Evolutionary conservation across 257 asterid species (phyloP).

Genomic region (Primulina huaijiensis): DNA sequence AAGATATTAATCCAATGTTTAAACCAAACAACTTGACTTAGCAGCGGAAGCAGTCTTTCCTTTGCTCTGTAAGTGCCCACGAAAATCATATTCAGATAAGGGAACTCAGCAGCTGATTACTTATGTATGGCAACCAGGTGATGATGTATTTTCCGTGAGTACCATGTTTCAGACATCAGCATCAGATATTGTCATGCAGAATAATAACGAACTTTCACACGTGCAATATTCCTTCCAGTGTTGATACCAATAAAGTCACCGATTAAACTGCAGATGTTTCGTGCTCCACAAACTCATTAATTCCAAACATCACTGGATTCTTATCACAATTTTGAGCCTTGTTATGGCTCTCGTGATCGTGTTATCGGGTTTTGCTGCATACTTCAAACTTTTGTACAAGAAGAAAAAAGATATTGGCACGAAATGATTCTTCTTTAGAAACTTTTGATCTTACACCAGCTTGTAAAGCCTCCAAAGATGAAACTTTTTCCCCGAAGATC

Average conservation of each 20-base stretch:
- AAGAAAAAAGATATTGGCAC: constrained; percentile 35
- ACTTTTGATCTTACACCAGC: constrained; percentile 28
- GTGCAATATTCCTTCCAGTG: constrained; percentile 61
- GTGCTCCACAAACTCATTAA: constrained; percentile 30
- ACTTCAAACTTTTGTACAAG: constrained; percentile 27
- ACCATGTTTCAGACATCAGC: constrained; percentile 48
- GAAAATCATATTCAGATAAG: constrained; percentile 25
- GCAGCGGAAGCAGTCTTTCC: constrained; percentile 54
- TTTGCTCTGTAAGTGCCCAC: constrained; percentile 63
- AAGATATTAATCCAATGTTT: constrained; percentile 50
- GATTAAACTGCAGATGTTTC: constrained; percentile 33
- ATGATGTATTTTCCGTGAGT: constrained; percentile 47
- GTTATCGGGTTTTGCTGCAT: constrained; percentile 32
- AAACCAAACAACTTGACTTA: constrained; percentile 52
- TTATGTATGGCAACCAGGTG: constrained; percentile 73
- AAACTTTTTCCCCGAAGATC: constrained; percentile 27
- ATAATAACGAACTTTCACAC: constrained; percentile 55
- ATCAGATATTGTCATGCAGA: constrained; percentile 41
- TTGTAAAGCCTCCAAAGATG: constrained; percentile 29
- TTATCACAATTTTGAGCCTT: constrained; percentile 31
- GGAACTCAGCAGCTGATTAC: constrained; percentile 51
- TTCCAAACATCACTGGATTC: constrained; percentile 31
- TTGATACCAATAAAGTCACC: constrained; percentile 50
- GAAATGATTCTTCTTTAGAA: constrained; percentile 34
- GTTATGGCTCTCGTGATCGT: constrained; percentile 31